phyloP scores from a whole-genome alignment of 139 green algal genomes.

The Chlamydomonas asymmetrica region DNA sequence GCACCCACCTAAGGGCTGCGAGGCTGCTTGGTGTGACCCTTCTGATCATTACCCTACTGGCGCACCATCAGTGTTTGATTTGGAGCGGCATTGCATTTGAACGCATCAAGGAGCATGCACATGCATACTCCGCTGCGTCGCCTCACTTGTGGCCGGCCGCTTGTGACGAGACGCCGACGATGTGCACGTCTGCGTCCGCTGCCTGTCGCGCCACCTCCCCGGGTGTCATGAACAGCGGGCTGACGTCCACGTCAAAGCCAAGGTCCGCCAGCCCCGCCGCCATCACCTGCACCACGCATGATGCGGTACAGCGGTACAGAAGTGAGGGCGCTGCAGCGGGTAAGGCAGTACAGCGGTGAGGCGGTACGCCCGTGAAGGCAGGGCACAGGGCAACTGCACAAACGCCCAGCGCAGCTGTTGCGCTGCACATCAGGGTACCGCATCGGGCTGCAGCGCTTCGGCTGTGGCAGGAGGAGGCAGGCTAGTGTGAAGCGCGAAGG shows the following conservation, averaged over 20 bases:
- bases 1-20: too few relatives aligned
- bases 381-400: neutral
- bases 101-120: conserved; percentile 50
- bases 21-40: too few relatives aligned
- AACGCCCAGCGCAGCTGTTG: neutral
- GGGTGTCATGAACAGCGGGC: conserved; percentile 70
- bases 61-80: neutral
- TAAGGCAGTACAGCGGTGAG: neutral
- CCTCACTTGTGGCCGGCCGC: conserved; percentile 28
- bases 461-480: too few relatives aligned
- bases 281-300: conserved; percentile 55
- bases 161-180: conserved; percentile 65
- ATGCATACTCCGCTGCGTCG: neutral
- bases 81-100: neutral
- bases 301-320: neutral
- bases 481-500: too few relatives aligned
- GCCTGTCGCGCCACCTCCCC: conserved; percentile 65
- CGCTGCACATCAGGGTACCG: neutral
- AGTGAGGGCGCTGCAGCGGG: too few relatives aligned
- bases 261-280: conserved; percentile 71
- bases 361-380: neutral
- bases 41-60: neutral
- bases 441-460: too few relatives aligned
- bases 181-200: conserved; percentile 74
- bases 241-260: conserved; percentile 75